Conservation (phyloP, 345 rosid species). For the Noccaea caerulescens region DNA sequence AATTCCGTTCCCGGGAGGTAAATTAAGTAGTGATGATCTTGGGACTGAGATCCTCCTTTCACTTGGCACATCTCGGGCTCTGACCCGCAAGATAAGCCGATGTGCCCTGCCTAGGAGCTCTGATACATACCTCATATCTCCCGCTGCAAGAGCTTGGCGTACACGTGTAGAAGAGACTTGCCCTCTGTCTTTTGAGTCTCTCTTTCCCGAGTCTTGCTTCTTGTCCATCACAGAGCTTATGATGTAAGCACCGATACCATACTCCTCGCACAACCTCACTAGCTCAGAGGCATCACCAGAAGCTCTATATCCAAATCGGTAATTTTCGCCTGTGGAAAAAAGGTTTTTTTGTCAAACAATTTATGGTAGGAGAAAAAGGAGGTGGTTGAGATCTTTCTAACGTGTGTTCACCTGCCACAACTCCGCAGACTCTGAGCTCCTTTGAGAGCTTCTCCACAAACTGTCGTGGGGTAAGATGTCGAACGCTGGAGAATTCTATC, state of each 20-base stretch:
- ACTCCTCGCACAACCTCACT: conserved; percentile 68
- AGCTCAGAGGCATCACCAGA: conserved; percentile 83
- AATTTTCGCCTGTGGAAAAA: conserved; percentile 70
- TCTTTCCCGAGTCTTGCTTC: conserved; percentile 52
- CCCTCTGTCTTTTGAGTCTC: conserved; percentile 68
- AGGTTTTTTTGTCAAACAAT: conserved; percentile 2
- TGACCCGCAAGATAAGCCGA: conserved; percentile 62
- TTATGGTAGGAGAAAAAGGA: neutral
- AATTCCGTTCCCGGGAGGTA: conserved; percentile 73
- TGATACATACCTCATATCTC: conserved; percentile 76
- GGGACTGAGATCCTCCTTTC: conserved; percentile 53
- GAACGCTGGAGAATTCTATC: conserved; percentile 73
- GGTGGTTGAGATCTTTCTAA: neutral
- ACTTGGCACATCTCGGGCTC: conserved; percentile 33
- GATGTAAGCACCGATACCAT: conserved; percentile 68
- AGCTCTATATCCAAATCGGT: conserved; percentile 90
- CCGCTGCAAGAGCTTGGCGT: conserved; percentile 80
- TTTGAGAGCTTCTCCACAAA: conserved; percentile 90
- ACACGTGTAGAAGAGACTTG: conserved; percentile 96
- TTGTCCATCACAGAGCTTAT: conserved; percentile 90
- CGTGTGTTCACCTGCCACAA: conserved; percentile 79
- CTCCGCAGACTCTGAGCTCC: conserved; percentile 78
- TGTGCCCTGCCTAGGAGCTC: conserved; percentile 89
- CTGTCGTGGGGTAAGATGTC: conserved; percentile 76
- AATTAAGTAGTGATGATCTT: conserved; percentile 65